phyloP scores from a whole-genome alignment of 2,329 filamentous ascomycete species.

The Coleophoma cylindrospora region DNA sequence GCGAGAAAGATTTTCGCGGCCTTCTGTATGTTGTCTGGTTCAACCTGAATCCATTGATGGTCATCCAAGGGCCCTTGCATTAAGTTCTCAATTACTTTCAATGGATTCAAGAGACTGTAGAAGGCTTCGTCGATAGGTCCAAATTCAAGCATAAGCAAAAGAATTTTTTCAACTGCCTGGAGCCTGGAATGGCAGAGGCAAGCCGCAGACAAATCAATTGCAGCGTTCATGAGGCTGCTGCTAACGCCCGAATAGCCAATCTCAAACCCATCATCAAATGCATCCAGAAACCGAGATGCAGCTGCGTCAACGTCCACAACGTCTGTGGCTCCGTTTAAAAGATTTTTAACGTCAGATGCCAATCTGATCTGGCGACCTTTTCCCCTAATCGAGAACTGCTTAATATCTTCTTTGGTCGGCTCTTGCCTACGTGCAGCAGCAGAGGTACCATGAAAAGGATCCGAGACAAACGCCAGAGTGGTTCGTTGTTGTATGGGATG shows the following conservation, averaged over 20 bases:
- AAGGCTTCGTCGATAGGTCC: constrained; percentile 12
- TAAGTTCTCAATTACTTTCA: constrained; percentile 10
- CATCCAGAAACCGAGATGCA: constrained; percentile 14
- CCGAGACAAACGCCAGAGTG: too few relatives aligned
- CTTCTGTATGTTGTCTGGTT: constrained; percentile 11
- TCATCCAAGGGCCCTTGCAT: constrained; percentile 2
- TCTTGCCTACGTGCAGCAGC: not conserved
- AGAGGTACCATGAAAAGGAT: too few relatives aligned
- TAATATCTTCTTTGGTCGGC: not conserved
- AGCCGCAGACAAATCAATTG: constrained; percentile 3
- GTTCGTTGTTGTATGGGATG: not conserved
- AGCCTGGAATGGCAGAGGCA: constrained; percentile 11
- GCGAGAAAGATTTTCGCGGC: constrained; percentile 20
- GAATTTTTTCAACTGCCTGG: constrained; percentile 14
- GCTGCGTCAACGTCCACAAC: constrained; percentile 11
- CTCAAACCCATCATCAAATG: constrained; percentile 16
- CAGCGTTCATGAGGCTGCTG: not conserved
- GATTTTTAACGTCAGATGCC: constrained; percentile 12
- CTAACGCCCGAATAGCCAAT: constrained; percentile 5
- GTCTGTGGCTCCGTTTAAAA: constrained; percentile 9
- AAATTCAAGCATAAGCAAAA: constrained; percentile 13
- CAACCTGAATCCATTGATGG: not conserved
- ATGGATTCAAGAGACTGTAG: constrained; percentile 15
- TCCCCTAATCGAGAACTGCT: not conserved
- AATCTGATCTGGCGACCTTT: constrained; percentile 13